Percentiles rank a stretch among this genome's conserved stretches.
phyloP scores from a whole-genome alignment of 2,329 filamentous ascomycete genomes.

The Fusarium continuum region DNA sequence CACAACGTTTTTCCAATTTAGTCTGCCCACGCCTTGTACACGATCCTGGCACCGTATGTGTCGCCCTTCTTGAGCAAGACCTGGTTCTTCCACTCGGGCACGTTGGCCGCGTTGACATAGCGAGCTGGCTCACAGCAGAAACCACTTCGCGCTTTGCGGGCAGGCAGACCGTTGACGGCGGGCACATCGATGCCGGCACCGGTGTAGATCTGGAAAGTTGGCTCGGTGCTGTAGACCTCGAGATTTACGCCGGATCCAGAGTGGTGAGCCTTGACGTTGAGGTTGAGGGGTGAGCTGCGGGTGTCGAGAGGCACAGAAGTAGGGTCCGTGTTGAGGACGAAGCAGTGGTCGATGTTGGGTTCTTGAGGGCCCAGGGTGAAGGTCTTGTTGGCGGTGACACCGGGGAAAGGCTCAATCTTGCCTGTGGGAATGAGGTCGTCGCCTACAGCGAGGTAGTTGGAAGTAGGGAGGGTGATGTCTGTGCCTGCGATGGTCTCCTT shows the following conservation, averaged over 20 bases:
- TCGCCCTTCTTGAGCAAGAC: conserved; percentile 85
- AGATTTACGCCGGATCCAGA: conserved; percentile 79
- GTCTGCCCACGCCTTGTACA: conserved; percentile 87
- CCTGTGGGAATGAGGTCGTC: conserved; percentile 77
- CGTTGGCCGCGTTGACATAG: conserved; percentile 88
- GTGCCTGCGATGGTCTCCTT: conserved; percentile 64
- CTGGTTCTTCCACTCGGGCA: conserved; percentile 80
- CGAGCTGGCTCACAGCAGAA: conserved; percentile 94
- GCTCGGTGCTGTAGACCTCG: conserved; percentile 90
- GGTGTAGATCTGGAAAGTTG: conserved; percentile 96
- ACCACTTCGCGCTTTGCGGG: conserved; percentile 73
- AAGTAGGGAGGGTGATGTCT: conserved; percentile 71
- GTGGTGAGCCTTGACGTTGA: conserved; percentile 77
- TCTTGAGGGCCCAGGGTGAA: conserved; percentile 77
- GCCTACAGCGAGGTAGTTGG: conserved; percentile 78
- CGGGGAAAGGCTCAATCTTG: conserved; percentile 69
- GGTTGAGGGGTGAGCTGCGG: conserved; percentile 67
- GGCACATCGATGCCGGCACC: conserved; percentile 85
- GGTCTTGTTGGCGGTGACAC: conserved; percentile 69
- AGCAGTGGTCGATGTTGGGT: conserved; percentile 90
- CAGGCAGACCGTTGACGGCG: conserved; percentile 67
- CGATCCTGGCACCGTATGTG: conserved; percentile 80
- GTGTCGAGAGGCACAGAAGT: conserved; percentile 71
- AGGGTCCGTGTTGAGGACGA: conserved; percentile 76
- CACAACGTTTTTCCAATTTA: conserved; percentile 43